Conservation (phyloP, 768 basidiomycete species). For the Tylopilus sp. region DNA sequence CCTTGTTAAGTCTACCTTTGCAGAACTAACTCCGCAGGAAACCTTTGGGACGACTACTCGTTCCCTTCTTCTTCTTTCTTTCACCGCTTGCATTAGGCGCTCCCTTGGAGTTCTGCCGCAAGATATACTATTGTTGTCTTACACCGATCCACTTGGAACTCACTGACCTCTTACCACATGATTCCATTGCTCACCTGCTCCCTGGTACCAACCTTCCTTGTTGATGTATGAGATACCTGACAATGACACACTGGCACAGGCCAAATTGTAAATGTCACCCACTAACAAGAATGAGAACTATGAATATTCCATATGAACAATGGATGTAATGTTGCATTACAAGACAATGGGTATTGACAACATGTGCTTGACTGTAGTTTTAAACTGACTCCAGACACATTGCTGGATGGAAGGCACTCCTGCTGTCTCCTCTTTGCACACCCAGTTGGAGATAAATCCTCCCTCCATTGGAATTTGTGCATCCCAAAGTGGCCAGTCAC, state of each 20-base stretch:
- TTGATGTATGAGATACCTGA: slow-evolving; percentile 73
- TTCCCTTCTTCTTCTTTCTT: no score
- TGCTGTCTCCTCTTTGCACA: background rate
- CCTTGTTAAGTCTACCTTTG: no score
- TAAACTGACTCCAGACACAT: background rate
- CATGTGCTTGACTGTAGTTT: background rate
- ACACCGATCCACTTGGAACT: slow-evolving; percentile 81
- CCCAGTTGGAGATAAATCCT: background rate
- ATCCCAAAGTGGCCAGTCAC: background rate
- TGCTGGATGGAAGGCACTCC: background rate
- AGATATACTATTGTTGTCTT: no score
- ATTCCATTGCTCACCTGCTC: slow-evolving; percentile 81
- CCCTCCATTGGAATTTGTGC: background rate
- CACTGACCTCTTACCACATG: slow-evolving; percentile 76
- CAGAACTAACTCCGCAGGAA: no score
- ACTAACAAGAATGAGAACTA: no score
- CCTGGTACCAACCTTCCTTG: slow-evolving; percentile 73
- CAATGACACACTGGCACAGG: slow-evolving; percentile 69
- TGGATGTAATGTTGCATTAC: no score
- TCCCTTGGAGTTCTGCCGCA: no score
- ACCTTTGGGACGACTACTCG: no score
- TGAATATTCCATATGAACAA: no score
- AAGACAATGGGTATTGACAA: background rate
- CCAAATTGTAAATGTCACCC: slow-evolving; percentile 69
- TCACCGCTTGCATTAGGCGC: no score